Percentiles rank a stretch among this genome's conserved stretches.
phyloP scores from a whole-genome alignment of 139 green algal species.

The Auxenochlorella pyrenoidosa region DNA sequence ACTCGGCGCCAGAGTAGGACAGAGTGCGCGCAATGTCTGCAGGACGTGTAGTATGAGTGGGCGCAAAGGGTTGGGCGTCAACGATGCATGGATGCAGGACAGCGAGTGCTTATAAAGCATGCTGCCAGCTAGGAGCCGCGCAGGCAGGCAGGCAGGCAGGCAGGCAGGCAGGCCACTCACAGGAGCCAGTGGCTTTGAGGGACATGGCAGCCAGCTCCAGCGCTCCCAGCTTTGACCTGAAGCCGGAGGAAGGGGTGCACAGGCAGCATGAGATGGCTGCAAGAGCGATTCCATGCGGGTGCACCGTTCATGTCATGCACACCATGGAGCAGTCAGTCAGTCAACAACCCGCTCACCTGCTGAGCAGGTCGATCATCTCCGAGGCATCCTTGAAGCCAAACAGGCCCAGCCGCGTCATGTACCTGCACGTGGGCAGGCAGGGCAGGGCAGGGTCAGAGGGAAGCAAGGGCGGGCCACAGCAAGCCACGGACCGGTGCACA shows the following conservation, averaged over 20 bases:
- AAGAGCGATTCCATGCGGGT: no score
- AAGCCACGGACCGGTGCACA: no score
- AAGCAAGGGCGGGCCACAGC: no score
- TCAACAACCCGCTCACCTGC: slow-evolving; percentile 2
- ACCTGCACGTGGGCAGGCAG: slow-evolving; percentile 50
- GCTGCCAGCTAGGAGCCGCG: background rate
- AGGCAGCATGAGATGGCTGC: background rate
- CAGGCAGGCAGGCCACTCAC: background rate
- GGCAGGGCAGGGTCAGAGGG: background rate
- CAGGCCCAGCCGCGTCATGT: slow-evolving; percentile 84
- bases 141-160: background rate
- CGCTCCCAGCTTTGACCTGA: slow-evolving; percentile 69
- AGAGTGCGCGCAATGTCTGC: slow-evolving; percentile 83
- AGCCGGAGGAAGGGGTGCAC: background rate
- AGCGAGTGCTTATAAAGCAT: no score
- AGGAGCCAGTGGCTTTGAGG: slow-evolving; percentile 27
- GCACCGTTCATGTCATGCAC: no score
- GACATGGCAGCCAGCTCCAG: slow-evolving; percentile 78
- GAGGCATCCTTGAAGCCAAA: slow-evolving; percentile 60
- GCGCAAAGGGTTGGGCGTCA: no score
- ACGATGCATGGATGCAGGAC: no score
- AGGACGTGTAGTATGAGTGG: no score
- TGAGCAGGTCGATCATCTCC: slow-evolving; percentile 65
- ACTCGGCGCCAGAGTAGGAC: slow-evolving; percentile 69
- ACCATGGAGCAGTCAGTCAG: background rate